A percentile compares a stretch with the other conserved stretches of the same genome.
Evolutionary conservation across 371 early-diverging fungal genomes (phyloP).

Genomic region (Rhizopus microsporus): DNA sequence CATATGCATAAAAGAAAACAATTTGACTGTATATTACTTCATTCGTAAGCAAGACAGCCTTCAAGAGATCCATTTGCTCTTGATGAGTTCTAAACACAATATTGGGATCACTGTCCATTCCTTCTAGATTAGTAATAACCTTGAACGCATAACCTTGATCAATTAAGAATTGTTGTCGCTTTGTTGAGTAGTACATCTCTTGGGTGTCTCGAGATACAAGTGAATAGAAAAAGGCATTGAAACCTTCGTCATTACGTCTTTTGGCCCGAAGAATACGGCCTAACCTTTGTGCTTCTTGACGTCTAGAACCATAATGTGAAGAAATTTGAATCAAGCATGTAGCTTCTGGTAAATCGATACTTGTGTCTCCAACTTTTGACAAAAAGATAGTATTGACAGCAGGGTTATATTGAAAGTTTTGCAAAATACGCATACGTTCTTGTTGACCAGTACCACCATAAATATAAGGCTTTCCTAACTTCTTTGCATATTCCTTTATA

Average conservation of each 20-base stretch:
- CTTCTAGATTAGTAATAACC: conserved; percentile 86
- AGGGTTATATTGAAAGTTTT: conserved; percentile 96
- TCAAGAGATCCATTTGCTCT: conserved; percentile 89
- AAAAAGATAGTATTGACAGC: conserved; percentile 96
- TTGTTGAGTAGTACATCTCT: conserved; percentile 99
- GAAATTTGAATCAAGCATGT: conserved; percentile 99
- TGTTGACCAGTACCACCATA: conserved; percentile 96
- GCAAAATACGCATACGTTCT: conserved; percentile 95
- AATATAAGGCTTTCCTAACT: conserved; percentile 92
- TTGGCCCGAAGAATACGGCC: conserved; percentile 98
- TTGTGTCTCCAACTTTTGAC: conserved; percentile 99
- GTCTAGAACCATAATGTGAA: conserved; percentile 98
- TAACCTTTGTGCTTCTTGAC: conserved; percentile 99
- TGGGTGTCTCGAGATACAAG: conserved; percentile 98
- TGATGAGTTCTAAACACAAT: conserved; percentile 75
- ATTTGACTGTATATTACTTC: conserved; percentile 50
- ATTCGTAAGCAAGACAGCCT: conserved; percentile 82
- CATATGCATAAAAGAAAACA: conserved; percentile 22
- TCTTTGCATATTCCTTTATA: conserved; percentile 84
- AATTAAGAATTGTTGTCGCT: conserved; percentile 98
- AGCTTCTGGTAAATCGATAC: conserved; percentile 99
- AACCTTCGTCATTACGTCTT: conserved; percentile 94
- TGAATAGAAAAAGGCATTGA: conserved; percentile 98
- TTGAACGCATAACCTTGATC: conserved; percentile 99
- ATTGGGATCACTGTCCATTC: conserved; percentile 71